phyloP scores from a whole-genome alignment of 306 rosid species.

The Vigna radiata region DNA sequence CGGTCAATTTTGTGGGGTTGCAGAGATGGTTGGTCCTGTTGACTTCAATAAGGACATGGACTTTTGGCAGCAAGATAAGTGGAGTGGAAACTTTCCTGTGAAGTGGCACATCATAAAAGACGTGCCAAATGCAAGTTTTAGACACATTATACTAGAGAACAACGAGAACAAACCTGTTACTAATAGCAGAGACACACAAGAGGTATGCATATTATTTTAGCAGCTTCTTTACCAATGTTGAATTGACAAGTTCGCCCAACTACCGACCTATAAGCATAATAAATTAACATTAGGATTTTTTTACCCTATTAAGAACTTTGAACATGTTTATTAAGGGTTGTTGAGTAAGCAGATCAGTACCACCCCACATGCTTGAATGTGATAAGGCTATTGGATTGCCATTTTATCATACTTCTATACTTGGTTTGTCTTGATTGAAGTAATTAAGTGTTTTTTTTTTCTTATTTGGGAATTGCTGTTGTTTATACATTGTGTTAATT shows the following conservation, averaged over 20 bases:
- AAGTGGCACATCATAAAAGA: conserved; percentile 95
- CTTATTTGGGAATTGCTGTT: background rate
- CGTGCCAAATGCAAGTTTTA: conserved; percentile 79
- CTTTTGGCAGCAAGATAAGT: conserved; percentile 99
- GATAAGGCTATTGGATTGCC: background rate
- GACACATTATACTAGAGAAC: conserved; percentile 90
- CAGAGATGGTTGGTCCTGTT: conserved; percentile 92
- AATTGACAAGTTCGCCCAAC: background rate
- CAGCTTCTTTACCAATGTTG: conserved; percentile 10
- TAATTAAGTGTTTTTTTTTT: background rate
- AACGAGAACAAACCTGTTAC: conserved; percentile 96
- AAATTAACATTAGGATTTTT: background rate
- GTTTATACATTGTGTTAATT: background rate
- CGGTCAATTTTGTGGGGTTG: conserved; percentile 94
- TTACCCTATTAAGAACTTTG: background rate
- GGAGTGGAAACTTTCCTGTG: conserved; percentile 96
- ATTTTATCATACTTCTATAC: background rate
- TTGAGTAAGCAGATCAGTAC: background rate
- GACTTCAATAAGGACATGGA: conserved; percentile 90
- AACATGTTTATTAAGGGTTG: conserved; percentile 10
- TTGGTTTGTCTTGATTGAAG: conserved; percentile 1
- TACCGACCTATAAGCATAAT: background rate
- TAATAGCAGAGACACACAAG: conserved; percentile 97
- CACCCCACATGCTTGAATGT: background rate
- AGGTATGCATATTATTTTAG: conserved; percentile 54